A percentile compares a stretch with the other conserved stretches of the same genome.
Conservation (phyloP, 805 yeast species). For the Saccharomyces kudriavzevii region DNA sequence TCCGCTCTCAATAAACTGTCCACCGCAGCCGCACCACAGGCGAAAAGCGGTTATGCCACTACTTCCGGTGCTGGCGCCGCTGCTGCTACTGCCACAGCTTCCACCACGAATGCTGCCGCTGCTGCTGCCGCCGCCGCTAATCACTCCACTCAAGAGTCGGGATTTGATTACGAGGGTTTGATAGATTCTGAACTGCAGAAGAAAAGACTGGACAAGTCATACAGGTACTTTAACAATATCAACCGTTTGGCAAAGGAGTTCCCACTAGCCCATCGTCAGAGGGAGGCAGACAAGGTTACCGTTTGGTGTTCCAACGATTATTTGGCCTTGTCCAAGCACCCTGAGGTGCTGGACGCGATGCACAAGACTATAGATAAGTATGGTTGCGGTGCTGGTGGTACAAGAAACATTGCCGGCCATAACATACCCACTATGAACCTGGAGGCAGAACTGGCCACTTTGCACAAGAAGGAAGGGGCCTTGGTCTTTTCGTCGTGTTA, state of each 20-base stretch:
- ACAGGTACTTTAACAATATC: conserved; percentile 93
- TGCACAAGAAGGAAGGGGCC: conserved; percentile 93
- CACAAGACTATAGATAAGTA: conserved; percentile 72
- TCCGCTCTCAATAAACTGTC: background rate
- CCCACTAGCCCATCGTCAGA: conserved; percentile 81
- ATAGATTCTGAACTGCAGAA: conserved; percentile 57
- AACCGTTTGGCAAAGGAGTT: conserved; percentile 90
- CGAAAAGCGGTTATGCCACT: conserved; percentile 28
- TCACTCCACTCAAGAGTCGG: conserved; percentile 39
- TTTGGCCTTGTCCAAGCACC: conserved; percentile 86
- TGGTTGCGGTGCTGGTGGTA: conserved; percentile 99
- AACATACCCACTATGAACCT: conserved; percentile 80
- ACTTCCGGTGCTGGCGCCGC: conserved; percentile 28
- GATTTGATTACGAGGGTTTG: conserved; percentile 66
- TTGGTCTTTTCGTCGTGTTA: conserved; percentile 91
- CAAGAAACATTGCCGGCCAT: conserved; percentile 98
- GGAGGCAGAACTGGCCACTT: conserved; percentile 79
- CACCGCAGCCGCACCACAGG: background rate
- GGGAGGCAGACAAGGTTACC: conserved; percentile 75
- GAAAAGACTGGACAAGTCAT: conserved; percentile 83
- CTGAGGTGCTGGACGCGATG: conserved; percentile 66
- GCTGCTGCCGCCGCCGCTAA: conserved; percentile 27
- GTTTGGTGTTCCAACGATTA: conserved; percentile 99
- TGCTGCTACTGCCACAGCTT: conserved; percentile 30
- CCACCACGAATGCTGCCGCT: conserved; percentile 25